A percentile compares a stretch with the other conserved stretches of the same genome.
phyloP scores from a whole-genome alignment of 768 basidiomycete species.

The Kwoniella europaea region DNA sequence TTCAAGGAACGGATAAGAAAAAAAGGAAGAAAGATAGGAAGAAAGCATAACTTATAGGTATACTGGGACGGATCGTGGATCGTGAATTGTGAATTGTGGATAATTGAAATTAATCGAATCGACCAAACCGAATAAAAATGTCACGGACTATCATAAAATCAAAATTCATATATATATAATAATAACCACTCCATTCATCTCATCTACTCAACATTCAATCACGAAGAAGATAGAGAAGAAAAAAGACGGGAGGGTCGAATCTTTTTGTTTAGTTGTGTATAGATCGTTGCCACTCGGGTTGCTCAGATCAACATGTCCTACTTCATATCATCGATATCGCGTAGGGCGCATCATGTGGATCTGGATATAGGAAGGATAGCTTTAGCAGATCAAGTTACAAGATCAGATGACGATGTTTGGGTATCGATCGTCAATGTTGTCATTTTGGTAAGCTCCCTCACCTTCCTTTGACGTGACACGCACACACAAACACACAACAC shows the following conservation, averaged over 20 bases:
- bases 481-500: neutral
- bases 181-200: neutral
- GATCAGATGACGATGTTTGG: conserved; percentile 36
- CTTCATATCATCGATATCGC: too few species aligned
- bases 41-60: neutral
- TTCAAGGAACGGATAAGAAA: too few species aligned
- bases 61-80: neutral
- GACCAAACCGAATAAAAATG: neutral
- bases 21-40: too few species aligned
- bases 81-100: too few species aligned
- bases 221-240: too few species aligned
- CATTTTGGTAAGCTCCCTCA: conserved; percentile 35
- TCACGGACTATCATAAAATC: neutral
- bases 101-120: neutral
- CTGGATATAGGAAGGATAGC: neutral
- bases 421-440: conserved; percentile 46
- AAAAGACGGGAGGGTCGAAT: neutral
- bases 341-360: neutral
- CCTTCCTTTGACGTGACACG: neutral
- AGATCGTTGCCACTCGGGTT: neutral
- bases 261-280: neutral
- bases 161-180: neutral
- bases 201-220: too few species aligned
- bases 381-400: conserved; percentile 14
- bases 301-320: too few species aligned